A percentile compares a stretch with the other conserved stretches of the same genome.
Evolutionary conservation across 805 yeast species (phyloP).

Genomic region (Candida corydali): DNA sequence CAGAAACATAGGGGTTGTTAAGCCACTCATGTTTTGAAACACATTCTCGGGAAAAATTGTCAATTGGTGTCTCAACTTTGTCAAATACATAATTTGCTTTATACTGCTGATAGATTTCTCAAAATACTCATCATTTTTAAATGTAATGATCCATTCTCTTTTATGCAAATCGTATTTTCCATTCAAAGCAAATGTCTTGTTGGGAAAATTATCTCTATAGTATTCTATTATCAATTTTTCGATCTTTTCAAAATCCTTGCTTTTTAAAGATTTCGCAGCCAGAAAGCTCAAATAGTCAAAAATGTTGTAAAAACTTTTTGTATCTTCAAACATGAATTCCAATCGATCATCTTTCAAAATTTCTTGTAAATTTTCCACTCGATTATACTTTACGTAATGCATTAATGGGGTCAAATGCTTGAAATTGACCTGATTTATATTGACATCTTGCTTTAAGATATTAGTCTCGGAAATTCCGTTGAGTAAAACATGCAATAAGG

Average conservation of each 20-base stretch:
- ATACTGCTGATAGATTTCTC: conserved; percentile 16
- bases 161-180: conserved; percentile 28
- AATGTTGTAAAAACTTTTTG: conserved; percentile 28
- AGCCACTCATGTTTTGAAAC: conserved; percentile 23
- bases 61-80: conserved; percentile 18
- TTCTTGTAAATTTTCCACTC: conserved; percentile 53
- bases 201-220: conserved; percentile 22
- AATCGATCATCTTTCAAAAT: conserved; percentile 50
- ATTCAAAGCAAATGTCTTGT: conserved; percentile 23
- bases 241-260: conserved; percentile 19
- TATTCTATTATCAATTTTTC: conserved; percentile 18
- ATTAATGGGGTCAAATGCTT: conserved; percentile 66
- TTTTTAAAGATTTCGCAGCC: conserved; percentile 21
- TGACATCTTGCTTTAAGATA: conserved; percentile 21
- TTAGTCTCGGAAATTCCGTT: conserved; percentile 37
- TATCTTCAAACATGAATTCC: conserved; percentile 30
- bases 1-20: conserved; percentile 29
- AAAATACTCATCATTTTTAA: conserved; percentile 11
- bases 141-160: conserved; percentile 32
- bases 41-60: conserved; percentile 20
- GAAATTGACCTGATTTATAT: conserved; percentile 56
- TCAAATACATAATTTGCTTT: conserved; percentile 19
- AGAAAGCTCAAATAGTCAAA: conserved; percentile 36
- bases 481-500: conserved; percentile 68
- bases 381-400: conserved; percentile 64